Conservation (phyloP, 768 basidiomycete species). For the Leccinum uliginosum region DNA sequence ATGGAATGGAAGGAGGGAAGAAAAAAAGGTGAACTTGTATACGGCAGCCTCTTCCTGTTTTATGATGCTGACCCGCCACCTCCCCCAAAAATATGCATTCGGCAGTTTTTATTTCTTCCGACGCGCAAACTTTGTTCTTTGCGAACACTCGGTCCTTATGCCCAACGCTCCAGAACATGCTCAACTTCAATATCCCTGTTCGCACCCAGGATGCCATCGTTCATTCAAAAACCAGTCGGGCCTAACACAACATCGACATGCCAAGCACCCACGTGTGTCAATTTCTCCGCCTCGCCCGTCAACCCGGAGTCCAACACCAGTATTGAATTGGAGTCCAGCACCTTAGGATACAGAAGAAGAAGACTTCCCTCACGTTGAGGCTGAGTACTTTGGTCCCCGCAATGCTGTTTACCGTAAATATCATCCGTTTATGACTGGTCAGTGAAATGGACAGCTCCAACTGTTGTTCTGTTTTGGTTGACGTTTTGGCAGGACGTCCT, state of each 20-base stretch:
- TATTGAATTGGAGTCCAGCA: background rate
- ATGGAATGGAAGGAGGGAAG: background rate
- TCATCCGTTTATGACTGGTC: background rate
- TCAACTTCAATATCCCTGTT: background rate
- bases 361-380: background rate
- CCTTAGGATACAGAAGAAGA: too few relatives aligned
- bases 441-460: background rate
- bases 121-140: background rate
- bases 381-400: background rate
- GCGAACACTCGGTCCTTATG: background rate
- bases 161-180: background rate
- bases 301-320: background rate
- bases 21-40: background rate
- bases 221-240: background rate
- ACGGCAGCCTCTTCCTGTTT: background rate
- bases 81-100: background rate
- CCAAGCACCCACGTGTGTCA: background rate
- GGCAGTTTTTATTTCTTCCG: background rate
- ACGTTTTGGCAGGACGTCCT: background rate
- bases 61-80: background rate
- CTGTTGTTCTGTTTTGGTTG: background rate
- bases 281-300: background rate
- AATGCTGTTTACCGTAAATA: background rate
- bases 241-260: background rate
- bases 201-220: background rate